These are phyloP conservation scores for Oryza nivara DNA, from an alignment of 176 grass and related monocot genomes.

Conservation along the genomic window DNA sequence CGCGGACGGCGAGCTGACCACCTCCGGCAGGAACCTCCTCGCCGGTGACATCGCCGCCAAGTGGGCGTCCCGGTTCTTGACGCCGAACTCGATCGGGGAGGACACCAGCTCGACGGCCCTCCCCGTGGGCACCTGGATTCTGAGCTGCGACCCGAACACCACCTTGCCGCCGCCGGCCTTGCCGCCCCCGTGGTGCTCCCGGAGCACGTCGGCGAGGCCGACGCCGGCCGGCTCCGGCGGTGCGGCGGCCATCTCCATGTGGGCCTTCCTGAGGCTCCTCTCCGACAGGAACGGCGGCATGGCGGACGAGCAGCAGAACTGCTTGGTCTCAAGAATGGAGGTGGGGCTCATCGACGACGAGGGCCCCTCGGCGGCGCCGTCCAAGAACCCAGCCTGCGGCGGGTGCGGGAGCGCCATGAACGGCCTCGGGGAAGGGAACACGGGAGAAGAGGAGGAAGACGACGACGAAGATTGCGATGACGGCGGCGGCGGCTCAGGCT, in stretches of 20 bases:
- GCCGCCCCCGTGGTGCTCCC: conserved; percentile 48
- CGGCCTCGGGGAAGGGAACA: conserved; percentile 61
- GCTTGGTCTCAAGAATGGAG: conserved; percentile 84
- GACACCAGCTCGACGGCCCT: conserved; percentile 46
- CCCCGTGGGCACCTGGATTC: conserved; percentile 73
- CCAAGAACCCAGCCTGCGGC: conserved; percentile 45
- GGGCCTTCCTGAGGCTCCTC: conserved; percentile 44
- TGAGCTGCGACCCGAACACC: conserved; percentile 78
- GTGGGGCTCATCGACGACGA: conserved; percentile 77
- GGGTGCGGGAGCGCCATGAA: conserved; percentile 55
- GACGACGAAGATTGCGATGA: conserved; percentile 8
- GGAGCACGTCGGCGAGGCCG: conserved; percentile 79
- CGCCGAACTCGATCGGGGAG: conserved; percentile 87
- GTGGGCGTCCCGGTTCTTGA: conserved; percentile 80
- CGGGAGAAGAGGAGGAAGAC: conserved; percentile 25
- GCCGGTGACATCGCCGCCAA: conserved; percentile 68
- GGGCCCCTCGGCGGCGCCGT: conserved; percentile 42
- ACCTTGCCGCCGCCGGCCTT: conserved; percentile 59
- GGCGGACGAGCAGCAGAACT: conserved; percentile 56
- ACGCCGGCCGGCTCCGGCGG: conserved; percentile 39
- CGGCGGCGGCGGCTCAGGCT: conserved; percentile 38
- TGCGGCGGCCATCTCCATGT: background rate
- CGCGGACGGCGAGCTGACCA: conserved; percentile 49
- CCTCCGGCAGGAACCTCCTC: conserved; percentile 55
- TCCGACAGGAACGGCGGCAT: conserved; percentile 61